phyloP scores from a whole-genome alignment of 352 stramenopile species.

The Peronospora farinosa region DNA sequence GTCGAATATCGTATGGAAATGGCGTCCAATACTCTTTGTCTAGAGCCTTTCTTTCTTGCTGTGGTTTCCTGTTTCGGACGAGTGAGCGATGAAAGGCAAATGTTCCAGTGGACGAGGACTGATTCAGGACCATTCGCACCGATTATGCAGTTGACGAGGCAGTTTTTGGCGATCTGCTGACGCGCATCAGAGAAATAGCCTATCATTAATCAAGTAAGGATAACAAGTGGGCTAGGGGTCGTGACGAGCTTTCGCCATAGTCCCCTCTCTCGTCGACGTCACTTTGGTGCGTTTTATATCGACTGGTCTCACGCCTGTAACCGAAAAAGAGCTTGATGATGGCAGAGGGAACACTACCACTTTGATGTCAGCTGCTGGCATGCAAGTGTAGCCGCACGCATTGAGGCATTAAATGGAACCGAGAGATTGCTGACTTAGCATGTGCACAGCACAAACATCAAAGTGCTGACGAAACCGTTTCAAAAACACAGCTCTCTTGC shows the following conservation, averaged over 20 bases:
- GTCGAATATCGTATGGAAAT: slow-evolving; percentile 4
- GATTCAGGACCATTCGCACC: slow-evolving; percentile 7
- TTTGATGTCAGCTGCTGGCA: too few relatives aligned
- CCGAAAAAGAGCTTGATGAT: not conserved
- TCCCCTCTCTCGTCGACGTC: slow-evolving; percentile 21
- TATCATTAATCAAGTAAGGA: slow-evolving; percentile 9
- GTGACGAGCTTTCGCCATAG: slow-evolving; percentile 26
- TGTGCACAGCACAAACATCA: not conserved
- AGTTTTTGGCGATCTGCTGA: slow-evolving; percentile 25
- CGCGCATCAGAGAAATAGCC: slow-evolving; percentile 14
- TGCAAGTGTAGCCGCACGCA: not conserved
- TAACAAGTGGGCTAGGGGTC: not conserved
- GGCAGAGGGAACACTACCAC: not conserved
- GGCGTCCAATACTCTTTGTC: slow-evolving; percentile 11
- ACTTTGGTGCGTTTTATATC: not conserved
- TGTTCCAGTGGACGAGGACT: slow-evolving; percentile 18
- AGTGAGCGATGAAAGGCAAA: slow-evolving; percentile 28
- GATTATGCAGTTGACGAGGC: slow-evolving; percentile 5
- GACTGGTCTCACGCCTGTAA: not conserved
- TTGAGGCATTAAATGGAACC: slow-evolving; percentile 1
- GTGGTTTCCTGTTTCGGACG: slow-evolving; percentile 9
- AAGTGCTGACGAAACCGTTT: slow-evolving; percentile 6
- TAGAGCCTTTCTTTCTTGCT: slow-evolving; percentile 9
- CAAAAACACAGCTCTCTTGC: slow-evolving; percentile 1
- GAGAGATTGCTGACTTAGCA: not conserved